Conservation (phyloP, 2,329 filamentous ascomycete species). For the Pseudogymnoascus verrucosus region DNA sequence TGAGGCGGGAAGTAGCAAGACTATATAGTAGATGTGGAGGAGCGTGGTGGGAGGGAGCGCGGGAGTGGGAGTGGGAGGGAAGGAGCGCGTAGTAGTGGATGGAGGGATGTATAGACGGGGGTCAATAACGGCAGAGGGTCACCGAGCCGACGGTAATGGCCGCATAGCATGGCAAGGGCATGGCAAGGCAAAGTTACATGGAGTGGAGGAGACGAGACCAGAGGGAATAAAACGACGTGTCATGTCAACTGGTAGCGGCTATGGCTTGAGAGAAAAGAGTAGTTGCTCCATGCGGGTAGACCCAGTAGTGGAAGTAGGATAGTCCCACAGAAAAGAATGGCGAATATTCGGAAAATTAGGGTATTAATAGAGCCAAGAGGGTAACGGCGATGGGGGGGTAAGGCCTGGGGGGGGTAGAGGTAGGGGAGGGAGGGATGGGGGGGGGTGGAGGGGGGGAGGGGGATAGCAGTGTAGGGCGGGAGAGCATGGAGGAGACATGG, state of each 20-base stretch:
- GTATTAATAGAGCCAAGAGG: neutral
- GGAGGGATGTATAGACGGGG: neutral
- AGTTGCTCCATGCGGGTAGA: neutral
- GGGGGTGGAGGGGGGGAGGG: no score
- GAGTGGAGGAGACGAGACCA: neutral
- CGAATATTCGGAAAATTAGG: neutral
- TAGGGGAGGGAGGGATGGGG: no score
- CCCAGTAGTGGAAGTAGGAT: neutral
- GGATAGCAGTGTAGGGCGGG: no score
- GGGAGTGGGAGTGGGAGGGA: neutral
- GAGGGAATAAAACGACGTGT: neutral
- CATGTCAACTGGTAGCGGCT: neutral
- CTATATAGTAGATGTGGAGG: conserved; percentile 5
- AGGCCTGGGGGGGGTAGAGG: neutral
- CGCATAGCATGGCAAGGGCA: neutral
- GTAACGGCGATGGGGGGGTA: neutral
- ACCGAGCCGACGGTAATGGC: neutral
- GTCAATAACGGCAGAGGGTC: neutral
- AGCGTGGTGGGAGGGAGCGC: neutral
- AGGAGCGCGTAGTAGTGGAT: neutral
- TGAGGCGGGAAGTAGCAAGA: neutral
- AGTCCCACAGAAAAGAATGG: neutral
- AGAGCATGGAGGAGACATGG: no score
- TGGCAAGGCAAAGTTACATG: neutral
- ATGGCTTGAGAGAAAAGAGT: neutral